Evolutionary conservation across 2,329 filamentous ascomycete species (phyloP).

Genomic region (Aspergillus ochraceoroseus): DNA sequence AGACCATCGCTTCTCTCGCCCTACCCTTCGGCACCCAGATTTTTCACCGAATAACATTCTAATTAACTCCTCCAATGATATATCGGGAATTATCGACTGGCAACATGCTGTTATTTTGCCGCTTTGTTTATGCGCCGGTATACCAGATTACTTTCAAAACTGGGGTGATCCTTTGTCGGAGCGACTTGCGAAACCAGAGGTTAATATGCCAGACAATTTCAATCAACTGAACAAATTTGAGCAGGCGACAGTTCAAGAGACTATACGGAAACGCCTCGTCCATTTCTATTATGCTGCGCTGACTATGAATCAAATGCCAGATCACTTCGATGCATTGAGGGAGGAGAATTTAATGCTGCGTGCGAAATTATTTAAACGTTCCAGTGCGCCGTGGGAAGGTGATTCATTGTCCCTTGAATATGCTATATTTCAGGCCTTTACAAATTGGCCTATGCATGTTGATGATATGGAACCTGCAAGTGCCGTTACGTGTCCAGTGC

Average conservation of each 20-base stretch:
- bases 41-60: slow-evolving; percentile 33
- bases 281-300: slow-evolving; percentile 28
- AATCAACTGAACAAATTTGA: slow-evolving; percentile 21
- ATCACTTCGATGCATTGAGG: slow-evolving; percentile 25
- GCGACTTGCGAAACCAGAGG: slow-evolving; percentile 20
- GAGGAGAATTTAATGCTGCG: slow-evolving; percentile 21
- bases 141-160: slow-evolving; percentile 35
- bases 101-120: slow-evolving; percentile 30
- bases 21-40: slow-evolving; percentile 25
- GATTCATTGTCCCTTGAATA: slow-evolving; percentile 25
- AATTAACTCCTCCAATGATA: slow-evolving; percentile 23
- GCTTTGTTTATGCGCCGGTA: slow-evolving; percentile 27
- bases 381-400: slow-evolving; percentile 29
- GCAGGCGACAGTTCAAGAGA: slow-evolving; percentile 22
- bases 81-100: slow-evolving; percentile 32
- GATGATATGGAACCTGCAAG: slow-evolving; percentile 6
- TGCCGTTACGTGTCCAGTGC: slow-evolving; percentile 20
- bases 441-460: slow-evolving; percentile 23
- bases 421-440: slow-evolving; percentile 20
- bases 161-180: slow-evolving; percentile 31
- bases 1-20: slow-evolving; percentile 19
- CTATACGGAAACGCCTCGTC: slow-evolving; percentile 20
- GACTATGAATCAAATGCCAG: slow-evolving; percentile 22
- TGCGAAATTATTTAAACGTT: slow-evolving; percentile 24
- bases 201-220: slow-evolving; percentile 25